phyloP scores from a whole-genome alignment of 345 rosid genomes.

The Populus alba region DNA sequence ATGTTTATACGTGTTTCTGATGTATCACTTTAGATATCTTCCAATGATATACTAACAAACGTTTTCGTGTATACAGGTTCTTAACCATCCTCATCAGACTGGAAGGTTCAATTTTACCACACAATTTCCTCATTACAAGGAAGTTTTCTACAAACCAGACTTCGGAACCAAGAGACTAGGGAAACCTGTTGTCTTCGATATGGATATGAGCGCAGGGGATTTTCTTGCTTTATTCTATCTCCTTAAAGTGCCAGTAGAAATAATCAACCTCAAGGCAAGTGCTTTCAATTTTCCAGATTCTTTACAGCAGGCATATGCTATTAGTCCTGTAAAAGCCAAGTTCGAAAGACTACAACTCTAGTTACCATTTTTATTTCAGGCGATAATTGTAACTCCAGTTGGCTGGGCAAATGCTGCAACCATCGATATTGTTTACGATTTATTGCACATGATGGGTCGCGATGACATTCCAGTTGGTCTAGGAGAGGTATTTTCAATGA shows the following conservation, averaged over 20 bases:
- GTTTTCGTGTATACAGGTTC: constrained; percentile 41
- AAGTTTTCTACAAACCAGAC: constrained; percentile 58
- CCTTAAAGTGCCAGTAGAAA: constrained; percentile 72
- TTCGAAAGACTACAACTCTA: background rate
- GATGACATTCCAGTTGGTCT: constrained; percentile 86
- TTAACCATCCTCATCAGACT: constrained; percentile 53
- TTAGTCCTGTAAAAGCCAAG: background rate
- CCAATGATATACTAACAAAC: background rate
- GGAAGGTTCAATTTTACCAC: constrained; percentile 72
- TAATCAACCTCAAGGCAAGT: constrained; percentile 65
- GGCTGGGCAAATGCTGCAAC: constrained; percentile 99
- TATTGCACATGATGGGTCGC: constrained; percentile 98
- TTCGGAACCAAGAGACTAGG: constrained; percentile 49
- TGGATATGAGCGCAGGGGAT: constrained; percentile 98
- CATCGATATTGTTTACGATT: constrained; percentile 71
- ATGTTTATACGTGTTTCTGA: background rate
- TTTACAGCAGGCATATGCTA: background rate
- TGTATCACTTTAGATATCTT: background rate
- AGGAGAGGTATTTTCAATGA: constrained; percentile 63
- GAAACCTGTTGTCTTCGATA: constrained; percentile 78
- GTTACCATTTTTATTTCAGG: constrained; percentile 38
- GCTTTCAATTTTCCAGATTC: background rate
- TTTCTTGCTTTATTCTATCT: constrained; percentile 77
- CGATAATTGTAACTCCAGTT: constrained; percentile 72
- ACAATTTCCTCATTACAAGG: constrained; percentile 66